Percentiles rank a stretch among this genome's conserved stretches.
These are phyloP conservation scores for Neofusicoccum sp. DNA, from an alignment of 2,329 filamentous ascomycete species.

Conservation along the genomic window DNA sequence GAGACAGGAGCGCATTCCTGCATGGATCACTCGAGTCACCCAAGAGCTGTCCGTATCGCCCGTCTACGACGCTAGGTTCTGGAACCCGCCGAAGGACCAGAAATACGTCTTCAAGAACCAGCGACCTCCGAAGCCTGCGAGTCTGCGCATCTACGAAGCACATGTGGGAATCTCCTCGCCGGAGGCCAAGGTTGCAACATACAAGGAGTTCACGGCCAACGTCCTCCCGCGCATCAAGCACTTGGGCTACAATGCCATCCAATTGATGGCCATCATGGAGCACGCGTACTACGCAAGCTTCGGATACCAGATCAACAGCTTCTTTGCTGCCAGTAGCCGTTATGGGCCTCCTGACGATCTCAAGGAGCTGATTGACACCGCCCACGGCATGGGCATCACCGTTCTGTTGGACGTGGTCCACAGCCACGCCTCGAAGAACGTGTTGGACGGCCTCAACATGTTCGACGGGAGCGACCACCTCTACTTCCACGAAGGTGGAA, in stretches of 20 bases:
- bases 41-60: constrained; percentile 88
- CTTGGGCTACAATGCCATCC: constrained; percentile 94
- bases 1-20: constrained; percentile 81
- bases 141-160: constrained; percentile 95
- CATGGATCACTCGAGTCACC: constrained; percentile 97
- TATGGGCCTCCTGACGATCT: constrained; percentile 92
- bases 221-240: constrained; percentile 88
- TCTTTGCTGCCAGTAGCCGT: constrained; percentile 94
- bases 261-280: constrained; percentile 99
- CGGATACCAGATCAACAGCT: constrained; percentile 97
- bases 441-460: constrained; percentile 89
- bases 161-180: constrained; percentile 96
- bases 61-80: constrained; percentile 92
- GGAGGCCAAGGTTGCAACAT: constrained; percentile 83
- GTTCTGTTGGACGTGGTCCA: constrained; percentile 95
- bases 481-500: constrained; percentile 88
- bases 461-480: constrained; percentile 94
- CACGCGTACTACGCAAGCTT: constrained; percentile 99
- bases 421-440: constrained; percentile 97
- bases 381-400: constrained; percentile 84
- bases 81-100: constrained; percentile 80
- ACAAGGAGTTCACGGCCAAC: constrained; percentile 93
- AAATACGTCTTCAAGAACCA: constrained; percentile 81
- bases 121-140: constrained; percentile 77
- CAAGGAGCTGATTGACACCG: constrained; percentile 94